These are phyloP conservation scores for Solanum sejunctum DNA, from an alignment of 257 asterid species.

Conservation along the genomic window DNA sequence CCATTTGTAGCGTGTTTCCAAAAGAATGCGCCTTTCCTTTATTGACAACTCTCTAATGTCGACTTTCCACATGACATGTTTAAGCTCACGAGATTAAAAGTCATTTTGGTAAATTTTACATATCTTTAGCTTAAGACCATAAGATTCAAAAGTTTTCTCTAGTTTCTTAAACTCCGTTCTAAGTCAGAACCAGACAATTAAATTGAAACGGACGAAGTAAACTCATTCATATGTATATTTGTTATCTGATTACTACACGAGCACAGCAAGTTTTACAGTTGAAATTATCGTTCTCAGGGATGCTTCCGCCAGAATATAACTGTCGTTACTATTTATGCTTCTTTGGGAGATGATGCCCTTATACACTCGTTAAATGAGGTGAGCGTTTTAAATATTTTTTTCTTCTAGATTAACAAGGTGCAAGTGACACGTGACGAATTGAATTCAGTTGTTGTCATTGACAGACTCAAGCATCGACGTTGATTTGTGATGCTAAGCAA, in stretches of 20 bases:
- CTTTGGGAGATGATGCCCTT: conserved; percentile 88
- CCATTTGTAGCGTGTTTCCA: not conserved
- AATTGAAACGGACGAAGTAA: not conserved
- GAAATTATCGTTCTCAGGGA: conserved; percentile 32
- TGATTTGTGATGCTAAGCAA: conserved; percentile 77
- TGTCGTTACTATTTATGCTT: conserved; percentile 81
- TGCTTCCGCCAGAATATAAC: conserved; percentile 79
- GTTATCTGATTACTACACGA: not conserved
- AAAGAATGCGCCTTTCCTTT: not conserved
- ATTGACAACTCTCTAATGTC: not conserved
- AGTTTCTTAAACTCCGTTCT: not conserved
- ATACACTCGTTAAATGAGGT: conserved; percentile 89
- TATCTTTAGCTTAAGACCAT: not conserved
- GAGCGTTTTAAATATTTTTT: not conserved
- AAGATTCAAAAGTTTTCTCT: not conserved
- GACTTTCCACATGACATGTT: not conserved
- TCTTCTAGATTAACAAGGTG: not conserved
- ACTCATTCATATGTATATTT: not conserved
- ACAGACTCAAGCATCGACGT: conserved; percentile 85
- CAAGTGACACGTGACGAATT: not conserved
- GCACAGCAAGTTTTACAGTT: not conserved
- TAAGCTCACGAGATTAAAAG: too few species aligned
- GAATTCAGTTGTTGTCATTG: not conserved
- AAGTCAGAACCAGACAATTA: not conserved
- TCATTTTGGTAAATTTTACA: too few species aligned